These are phyloP conservation scores for Salix caprea DNA, from an alignment of 345 rosid genomes.

Conservation along the genomic window DNA sequence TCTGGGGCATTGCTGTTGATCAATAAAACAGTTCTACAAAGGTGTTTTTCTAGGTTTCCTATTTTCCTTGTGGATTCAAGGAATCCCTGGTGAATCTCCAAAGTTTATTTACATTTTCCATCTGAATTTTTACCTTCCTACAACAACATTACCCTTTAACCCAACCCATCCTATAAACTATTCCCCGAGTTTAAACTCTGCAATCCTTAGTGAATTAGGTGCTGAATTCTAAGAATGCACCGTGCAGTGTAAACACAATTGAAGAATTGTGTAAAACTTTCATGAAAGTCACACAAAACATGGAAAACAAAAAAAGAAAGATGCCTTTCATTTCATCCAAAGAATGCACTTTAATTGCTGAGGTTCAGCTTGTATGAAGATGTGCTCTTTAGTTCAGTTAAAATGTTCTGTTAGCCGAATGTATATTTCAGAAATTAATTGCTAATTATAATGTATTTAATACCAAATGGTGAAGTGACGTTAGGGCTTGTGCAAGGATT, in stretches of 20 bases:
- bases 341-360: background rate
- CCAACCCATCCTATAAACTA: background rate
- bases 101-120: background rate
- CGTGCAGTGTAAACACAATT: background rate
- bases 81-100: background rate
- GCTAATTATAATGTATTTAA: background rate
- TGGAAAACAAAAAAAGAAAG: background rate
- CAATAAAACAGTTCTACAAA: background rate
- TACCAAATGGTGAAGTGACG: background rate
- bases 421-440: background rate
- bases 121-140: background rate
- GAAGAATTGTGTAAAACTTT: background rate
- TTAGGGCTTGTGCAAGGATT: background rate
- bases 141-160: background rate
- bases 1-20: background rate
- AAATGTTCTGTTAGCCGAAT: background rate
- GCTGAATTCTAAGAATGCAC: background rate
- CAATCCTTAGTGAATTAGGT: background rate
- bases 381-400: background rate
- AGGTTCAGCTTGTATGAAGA: background rate
- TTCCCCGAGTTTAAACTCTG: background rate
- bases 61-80: background rate
- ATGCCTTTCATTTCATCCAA: background rate
- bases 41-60: background rate
- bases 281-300: background rate